phyloP scores from a whole-genome alignment of 2,329 filamentous ascomycete species.

The Exophiala aquamarina region DNA sequence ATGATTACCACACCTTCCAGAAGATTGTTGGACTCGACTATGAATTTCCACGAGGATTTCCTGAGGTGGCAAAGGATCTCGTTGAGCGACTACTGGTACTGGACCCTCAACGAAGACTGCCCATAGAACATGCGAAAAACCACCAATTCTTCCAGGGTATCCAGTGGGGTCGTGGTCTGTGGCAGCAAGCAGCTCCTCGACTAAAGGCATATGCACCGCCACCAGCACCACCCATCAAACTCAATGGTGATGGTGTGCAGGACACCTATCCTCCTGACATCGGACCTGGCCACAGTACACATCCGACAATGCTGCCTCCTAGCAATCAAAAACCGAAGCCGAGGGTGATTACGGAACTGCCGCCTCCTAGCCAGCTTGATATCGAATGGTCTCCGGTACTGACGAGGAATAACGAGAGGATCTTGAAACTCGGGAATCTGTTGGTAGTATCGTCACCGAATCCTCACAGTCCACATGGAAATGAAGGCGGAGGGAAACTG shows the following conservation, averaged over 20 bases:
- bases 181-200: conserved; percentile 86
- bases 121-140: conserved; percentile 94
- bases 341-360: conserved; percentile 88
- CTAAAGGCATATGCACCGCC: conserved; percentile 81
- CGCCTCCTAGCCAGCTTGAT: conserved; percentile 93
- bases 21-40: conserved; percentile 96
- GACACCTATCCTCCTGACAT: conserved; percentile 46
- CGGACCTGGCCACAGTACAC: conserved; percentile 36
- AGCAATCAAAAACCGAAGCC: conserved; percentile 60
- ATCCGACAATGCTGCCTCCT: conserved; percentile 39
- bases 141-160: conserved; percentile 93
- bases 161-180: conserved; percentile 77
- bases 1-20: conserved; percentile 96
- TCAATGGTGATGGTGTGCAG: conserved; percentile 55
- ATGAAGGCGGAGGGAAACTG: conserved; percentile 69
- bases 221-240: conserved; percentile 73
- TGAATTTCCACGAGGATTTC: conserved; percentile 87
- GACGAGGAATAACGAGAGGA: conserved; percentile 86
- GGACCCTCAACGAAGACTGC: conserved; percentile 79
- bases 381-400: conserved; percentile 98
- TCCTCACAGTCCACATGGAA: conserved; percentile 70
- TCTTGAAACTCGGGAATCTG: conserved; percentile 89
- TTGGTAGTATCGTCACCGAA: conserved; percentile 78
- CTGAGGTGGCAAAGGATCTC: conserved; percentile 78
- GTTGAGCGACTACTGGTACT: conserved; percentile 88